These are phyloP conservation scores for Fonsecaea pugnacius DNA, from an alignment of 2,329 filamentous ascomycete species.

Conservation along the genomic window DNA sequence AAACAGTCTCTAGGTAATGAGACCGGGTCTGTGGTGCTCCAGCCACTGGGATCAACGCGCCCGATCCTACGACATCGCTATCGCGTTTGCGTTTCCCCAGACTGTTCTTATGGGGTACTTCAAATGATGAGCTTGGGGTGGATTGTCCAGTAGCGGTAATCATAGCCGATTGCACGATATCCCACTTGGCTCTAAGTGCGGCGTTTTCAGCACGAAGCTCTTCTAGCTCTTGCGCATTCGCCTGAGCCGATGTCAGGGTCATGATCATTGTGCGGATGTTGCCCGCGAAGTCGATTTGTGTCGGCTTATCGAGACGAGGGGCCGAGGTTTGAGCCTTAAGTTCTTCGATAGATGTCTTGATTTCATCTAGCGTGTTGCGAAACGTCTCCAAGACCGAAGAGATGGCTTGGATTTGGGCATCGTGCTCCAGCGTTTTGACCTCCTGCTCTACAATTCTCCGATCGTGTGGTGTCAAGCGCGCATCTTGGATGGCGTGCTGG, in stretches of 20 bases:
- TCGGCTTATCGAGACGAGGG: background rate
- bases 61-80: conserved; percentile 3
- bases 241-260: conserved; percentile 22
- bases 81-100: conserved; percentile 34
- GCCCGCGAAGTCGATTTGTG: conserved; percentile 8
- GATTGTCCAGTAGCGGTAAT: background rate
- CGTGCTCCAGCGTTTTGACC: conserved; percentile 25
- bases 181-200: conserved; percentile 31
- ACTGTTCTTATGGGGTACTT: background rate
- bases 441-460: conserved; percentile 21
- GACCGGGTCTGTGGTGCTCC: background rate
- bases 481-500: conserved; percentile 6
- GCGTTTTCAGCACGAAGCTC: conserved; percentile 34
- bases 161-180: conserved; percentile 28
- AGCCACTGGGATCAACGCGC: background rate
- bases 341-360: conserved; percentile 28
- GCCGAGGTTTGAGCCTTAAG: conserved; percentile 16
- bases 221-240: conserved; percentile 25
- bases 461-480: conserved; percentile 15
- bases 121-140: background rate
- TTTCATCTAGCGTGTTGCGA: conserved; percentile 26
- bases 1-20: background rate
- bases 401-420: conserved; percentile 28
- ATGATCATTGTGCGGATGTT: conserved; percentile 21
- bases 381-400: conserved; percentile 29